Evolutionary conservation across 2,329 filamentous ascomycete genomes (phyloP).

Genomic region (Whalleya microplaca): DNA sequence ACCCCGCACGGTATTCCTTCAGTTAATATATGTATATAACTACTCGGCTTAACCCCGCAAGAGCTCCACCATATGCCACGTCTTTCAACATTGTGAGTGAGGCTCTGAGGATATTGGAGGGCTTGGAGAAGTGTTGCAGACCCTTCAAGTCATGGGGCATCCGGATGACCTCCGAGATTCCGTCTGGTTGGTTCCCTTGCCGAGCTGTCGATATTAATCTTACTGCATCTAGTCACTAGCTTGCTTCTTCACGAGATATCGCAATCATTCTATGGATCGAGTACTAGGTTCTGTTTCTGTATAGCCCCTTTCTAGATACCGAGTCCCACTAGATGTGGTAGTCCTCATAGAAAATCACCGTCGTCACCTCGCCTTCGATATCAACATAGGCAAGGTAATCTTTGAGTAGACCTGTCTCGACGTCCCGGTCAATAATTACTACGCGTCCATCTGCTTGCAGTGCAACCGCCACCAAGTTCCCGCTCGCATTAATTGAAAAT

Average conservation of each 20-base stretch:
- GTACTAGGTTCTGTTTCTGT: slow-evolving; percentile 8
- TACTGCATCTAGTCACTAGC: not conserved
- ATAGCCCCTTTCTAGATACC: not conserved
- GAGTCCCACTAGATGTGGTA: slow-evolving; percentile 16
- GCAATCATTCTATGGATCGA: not conserved
- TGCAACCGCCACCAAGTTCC: slow-evolving; percentile 66
- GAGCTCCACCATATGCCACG: not conserved
- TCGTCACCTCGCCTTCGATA: slow-evolving; percentile 50
- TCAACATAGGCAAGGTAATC: slow-evolving; percentile 47
- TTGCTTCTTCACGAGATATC: not conserved
- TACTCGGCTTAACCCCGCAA: not conserved
- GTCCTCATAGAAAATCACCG: slow-evolving; percentile 52
- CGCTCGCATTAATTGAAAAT: slow-evolving; percentile 67
- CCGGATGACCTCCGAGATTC: not conserved
- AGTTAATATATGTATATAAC: not conserved
- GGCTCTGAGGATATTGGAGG: not conserved
- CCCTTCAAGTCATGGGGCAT: not conserved
- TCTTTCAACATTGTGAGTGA: not conserved
- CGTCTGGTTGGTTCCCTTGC: not conserved
- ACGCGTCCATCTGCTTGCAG: slow-evolving; percentile 65
- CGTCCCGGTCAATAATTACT: slow-evolving; percentile 64
- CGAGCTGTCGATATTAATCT: not conserved
- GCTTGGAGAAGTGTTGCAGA: not conserved
- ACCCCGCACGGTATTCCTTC: not conserved
- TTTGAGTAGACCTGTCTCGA: slow-evolving; percentile 59